A percentile compares a stretch with the other conserved stretches of the same genome.
Conservation (phyloP, 2,329 filamentous ascomycete genomes). For the Capronia coronata region DNA sequence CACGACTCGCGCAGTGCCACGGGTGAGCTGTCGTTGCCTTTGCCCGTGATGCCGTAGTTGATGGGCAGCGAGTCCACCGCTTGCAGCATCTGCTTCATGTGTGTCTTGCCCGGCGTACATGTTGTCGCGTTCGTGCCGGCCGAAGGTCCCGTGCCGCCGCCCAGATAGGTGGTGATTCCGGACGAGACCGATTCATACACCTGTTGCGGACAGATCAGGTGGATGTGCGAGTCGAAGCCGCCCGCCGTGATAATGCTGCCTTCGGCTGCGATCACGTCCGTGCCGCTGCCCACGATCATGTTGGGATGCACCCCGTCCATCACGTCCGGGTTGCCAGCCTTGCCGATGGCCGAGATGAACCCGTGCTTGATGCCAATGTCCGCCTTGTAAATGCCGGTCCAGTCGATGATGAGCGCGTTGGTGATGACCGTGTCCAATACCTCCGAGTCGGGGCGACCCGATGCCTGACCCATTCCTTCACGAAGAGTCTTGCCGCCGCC, state of each 20-base stretch:
- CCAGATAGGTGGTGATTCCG: slow-evolving; percentile 84
- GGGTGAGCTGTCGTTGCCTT: slow-evolving; percentile 77
- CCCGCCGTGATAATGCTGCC: slow-evolving; percentile 86
- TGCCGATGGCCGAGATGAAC: slow-evolving; percentile 79
- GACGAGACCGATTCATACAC: slow-evolving; percentile 73
- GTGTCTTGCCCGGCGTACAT: slow-evolving; percentile 77
- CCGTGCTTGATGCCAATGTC: slow-evolving; percentile 92
- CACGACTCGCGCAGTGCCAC: slow-evolving; percentile 70
- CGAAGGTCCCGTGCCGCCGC: slow-evolving; percentile 86
- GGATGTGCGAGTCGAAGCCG: slow-evolving; percentile 83
- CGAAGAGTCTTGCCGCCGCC: slow-evolving; percentile 89
- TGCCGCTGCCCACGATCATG: slow-evolving; percentile 79
- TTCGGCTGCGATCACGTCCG: slow-evolving; percentile 87
- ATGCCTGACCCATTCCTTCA: slow-evolving; percentile 93
- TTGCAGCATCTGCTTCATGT: slow-evolving; percentile 84
- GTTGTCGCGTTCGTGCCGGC: slow-evolving; percentile 88
- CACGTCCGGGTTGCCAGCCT: slow-evolving; percentile 93
- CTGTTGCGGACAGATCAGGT: slow-evolving; percentile 94
- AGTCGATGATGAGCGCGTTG: slow-evolving; percentile 86
- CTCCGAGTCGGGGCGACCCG: slow-evolving; percentile 64
- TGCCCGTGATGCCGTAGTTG: slow-evolving; percentile 86
- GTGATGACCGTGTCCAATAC: slow-evolving; percentile 78
- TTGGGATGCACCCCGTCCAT: slow-evolving; percentile 78
- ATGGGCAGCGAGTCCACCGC: slow-evolving; percentile 74
- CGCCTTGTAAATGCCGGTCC: slow-evolving; percentile 89